Evolutionary conservation across 345 rosid genomes (phyloP).

Genomic region (Dimocarpus longan): DNA sequence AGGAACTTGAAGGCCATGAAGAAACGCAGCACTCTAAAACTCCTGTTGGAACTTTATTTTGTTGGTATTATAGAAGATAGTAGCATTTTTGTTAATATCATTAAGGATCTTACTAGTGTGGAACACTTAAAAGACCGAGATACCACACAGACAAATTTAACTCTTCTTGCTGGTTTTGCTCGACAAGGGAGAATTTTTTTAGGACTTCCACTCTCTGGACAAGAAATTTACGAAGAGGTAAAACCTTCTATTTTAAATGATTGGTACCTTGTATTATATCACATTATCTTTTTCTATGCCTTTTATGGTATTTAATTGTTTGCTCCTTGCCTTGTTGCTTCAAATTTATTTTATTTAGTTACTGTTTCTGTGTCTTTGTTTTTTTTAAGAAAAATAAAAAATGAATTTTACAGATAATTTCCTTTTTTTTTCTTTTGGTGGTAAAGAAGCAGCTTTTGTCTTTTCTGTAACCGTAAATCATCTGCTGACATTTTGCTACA

Average conservation of each 20-base stretch:
- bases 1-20: conserved; percentile 90
- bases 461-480: not conserved
- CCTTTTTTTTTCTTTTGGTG: not conserved
- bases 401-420: not conserved
- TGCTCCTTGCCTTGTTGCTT: conserved; percentile 5
- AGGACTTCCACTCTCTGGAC: conserved; percentile 91
- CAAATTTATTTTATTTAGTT: no score
- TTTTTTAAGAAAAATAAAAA: no score
- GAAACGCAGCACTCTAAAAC: conserved; percentile 90
- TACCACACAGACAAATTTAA: conserved; percentile 85
- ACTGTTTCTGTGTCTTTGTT: not conserved
- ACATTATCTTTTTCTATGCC: not conserved
- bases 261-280: not conserved
- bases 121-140: conserved; percentile 93
- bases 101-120: conserved; percentile 79
- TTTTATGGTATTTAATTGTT: not conserved
- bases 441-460: not conserved
- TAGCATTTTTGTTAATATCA: conserved; percentile 70
- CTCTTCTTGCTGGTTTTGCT: conserved; percentile 96
- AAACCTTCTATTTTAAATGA: conserved; percentile 9
- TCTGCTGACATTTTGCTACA: conserved; percentile 44
- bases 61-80: conserved; percentile 91
- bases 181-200: conserved; percentile 93
- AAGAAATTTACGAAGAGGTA: conserved; percentile 86
- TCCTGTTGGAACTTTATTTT: conserved; percentile 90